Evolutionary conservation across 2,329 filamentous ascomycete species (phyloP).

Genomic region (Acrocalymma vagum): DNA sequence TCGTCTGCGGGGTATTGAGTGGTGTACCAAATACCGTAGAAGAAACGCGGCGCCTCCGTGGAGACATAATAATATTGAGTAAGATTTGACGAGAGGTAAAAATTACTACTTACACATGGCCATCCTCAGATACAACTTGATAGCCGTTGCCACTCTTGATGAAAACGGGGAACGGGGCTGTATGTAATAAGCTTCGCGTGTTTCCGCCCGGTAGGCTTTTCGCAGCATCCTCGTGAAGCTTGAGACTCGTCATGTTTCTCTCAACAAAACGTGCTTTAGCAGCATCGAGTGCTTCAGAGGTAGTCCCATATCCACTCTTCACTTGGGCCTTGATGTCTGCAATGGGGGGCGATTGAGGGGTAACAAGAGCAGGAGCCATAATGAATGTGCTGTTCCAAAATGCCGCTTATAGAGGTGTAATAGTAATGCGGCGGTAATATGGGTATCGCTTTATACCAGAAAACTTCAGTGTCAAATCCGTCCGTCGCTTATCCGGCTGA

Average conservation of each 20-base stretch:
- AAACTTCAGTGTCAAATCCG: too few species aligned
- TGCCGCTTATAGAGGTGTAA: too few species aligned
- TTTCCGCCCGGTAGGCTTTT: constrained; percentile 48
- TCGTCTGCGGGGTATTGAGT: too few species aligned
- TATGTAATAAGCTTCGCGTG: constrained; percentile 47
- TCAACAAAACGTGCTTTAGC: constrained; percentile 25
- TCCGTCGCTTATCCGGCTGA: too few species aligned
- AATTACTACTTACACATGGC: constrained; percentile 29
- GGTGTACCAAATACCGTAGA: too few species aligned
- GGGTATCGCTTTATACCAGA: too few species aligned
- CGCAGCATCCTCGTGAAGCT: constrained; percentile 38
- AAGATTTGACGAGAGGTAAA: too few species aligned
- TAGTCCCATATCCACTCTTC: constrained; percentile 15
- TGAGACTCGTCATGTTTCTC: constrained; percentile 28
- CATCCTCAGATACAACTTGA: constrained; percentile 40
- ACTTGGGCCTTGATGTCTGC: constrained; percentile 15
- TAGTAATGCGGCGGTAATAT: too few species aligned
- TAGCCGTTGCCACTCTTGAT: constrained; percentile 36
- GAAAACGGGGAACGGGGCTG: constrained; percentile 47
- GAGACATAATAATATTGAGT: too few species aligned
- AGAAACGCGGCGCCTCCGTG: too few species aligned
- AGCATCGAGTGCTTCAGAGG: constrained; percentile 23
- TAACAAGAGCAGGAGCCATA: constrained; percentile 20
- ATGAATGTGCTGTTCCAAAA: background rate
- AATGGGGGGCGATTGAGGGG: constrained; percentile 3